A percentile compares a stretch with the other conserved stretches of the same genome.
phyloP scores from a whole-genome alignment of 371 early-diverging fungal genomes.

The Mucor sp. region DNA sequence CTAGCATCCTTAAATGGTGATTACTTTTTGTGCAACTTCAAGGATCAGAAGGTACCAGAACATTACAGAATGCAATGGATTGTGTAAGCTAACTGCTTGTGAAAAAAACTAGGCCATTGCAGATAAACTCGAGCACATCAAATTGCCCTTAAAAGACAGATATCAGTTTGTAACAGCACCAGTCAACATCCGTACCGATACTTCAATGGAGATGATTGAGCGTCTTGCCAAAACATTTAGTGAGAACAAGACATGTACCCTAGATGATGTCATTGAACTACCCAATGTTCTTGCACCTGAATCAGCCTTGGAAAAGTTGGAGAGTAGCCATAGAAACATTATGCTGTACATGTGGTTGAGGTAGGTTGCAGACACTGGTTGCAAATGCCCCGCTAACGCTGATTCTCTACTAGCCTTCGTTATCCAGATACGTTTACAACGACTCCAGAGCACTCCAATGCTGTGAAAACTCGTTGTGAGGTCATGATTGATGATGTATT shows the following conservation, averaged over 20 bases:
- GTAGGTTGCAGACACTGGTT: constrained; percentile 25
- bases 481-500: constrained; percentile 49
- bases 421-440: constrained; percentile 48
- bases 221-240: constrained; percentile 49
- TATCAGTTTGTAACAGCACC: constrained; percentile 73
- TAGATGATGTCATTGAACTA: constrained; percentile 56
- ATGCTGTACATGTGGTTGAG: constrained; percentile 90
- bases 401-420: constrained; percentile 38
- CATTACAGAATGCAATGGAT: background rate
- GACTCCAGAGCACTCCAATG: constrained; percentile 27
- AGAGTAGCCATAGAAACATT: constrained; percentile 72
- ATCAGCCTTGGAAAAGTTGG: constrained; percentile 52
- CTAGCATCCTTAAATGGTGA: constrained; percentile 65
- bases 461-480: constrained; percentile 49
- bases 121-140: constrained; percentile 60
- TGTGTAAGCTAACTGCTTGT: no score
- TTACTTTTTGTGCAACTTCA: constrained; percentile 81
- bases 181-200: constrained; percentile 47
- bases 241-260: constrained; percentile 26
- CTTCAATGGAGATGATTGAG: constrained; percentile 26
- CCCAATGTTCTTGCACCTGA: constrained; percentile 39
- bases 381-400: background rate
- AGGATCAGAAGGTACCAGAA: constrained; percentile 57
- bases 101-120: constrained; percentile 53
- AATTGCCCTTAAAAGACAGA: constrained; percentile 63